Percentiles rank a stretch among this genome's conserved stretches.
These are phyloP conservation scores for Vigna unguiculata DNA, from an alignment of 306 rosid genomes.

Conservation along the genomic window DNA sequence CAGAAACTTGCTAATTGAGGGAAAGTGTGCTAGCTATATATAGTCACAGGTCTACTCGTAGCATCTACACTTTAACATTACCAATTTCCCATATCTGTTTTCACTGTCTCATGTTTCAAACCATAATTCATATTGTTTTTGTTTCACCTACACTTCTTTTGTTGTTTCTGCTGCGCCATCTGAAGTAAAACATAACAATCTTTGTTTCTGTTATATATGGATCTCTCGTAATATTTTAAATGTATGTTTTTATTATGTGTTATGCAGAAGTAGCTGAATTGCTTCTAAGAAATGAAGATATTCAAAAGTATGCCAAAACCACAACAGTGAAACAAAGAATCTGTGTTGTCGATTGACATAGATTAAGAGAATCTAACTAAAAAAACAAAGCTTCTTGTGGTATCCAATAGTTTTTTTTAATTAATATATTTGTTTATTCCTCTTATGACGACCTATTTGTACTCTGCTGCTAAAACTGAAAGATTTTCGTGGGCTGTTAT, in stretches of 20 bases:
- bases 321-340: too few species aligned
- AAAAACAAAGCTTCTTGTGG: too few species aligned
- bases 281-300: too few species aligned
- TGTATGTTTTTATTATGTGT: background rate
- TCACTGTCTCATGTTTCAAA: background rate
- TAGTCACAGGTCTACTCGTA: slow-evolving; percentile 19
- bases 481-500: background rate
- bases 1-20: slow-evolving; percentile 2
- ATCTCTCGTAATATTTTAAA: too few species aligned
- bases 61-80: background rate
- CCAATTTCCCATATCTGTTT: background rate
- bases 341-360: too few species aligned
- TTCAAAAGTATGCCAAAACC: too few species aligned
- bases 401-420: background rate
- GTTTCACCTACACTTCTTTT: background rate
- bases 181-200: too few species aligned
- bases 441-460: background rate
- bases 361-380: too few species aligned
- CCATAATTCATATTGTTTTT: too few species aligned
- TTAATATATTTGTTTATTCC: background rate
- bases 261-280: too few species aligned
- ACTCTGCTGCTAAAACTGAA: background rate
- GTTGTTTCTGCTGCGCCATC: background rate
- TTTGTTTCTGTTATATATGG: too few species aligned
- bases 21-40: background rate